These are phyloP conservation scores for Sungouiozyma intestinalis DNA, from an alignment of 805 yeast species.

Conservation along the genomic window DNA sequence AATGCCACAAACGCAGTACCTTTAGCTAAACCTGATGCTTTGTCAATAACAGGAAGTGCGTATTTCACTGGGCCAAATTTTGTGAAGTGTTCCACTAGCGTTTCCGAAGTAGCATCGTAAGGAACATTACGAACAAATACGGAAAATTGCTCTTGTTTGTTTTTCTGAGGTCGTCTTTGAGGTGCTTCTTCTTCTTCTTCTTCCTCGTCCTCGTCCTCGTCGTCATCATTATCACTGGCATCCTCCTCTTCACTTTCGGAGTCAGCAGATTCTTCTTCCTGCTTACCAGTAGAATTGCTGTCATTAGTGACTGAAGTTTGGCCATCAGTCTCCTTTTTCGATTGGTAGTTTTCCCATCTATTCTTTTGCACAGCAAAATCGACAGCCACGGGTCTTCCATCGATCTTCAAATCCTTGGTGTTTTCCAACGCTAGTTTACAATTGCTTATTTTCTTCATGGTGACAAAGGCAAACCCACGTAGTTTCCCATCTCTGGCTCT, in stretches of 20 bases:
- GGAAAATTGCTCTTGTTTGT: conserved; percentile 60
- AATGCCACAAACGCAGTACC: conserved; percentile 97
- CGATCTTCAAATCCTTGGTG: conserved; percentile 64
- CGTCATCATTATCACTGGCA: conserved; percentile 24
- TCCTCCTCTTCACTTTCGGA: conserved; percentile 27
- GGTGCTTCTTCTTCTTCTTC: conserved; percentile 19
- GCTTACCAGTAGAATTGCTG: conserved; percentile 28
- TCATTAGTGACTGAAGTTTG: conserved; percentile 33
- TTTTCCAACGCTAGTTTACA: conserved; percentile 79
- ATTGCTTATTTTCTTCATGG: conserved; percentile 67
- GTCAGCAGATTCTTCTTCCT: conserved; percentile 27
- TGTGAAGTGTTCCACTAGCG: conserved; percentile 63
- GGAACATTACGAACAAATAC: conserved; percentile 89
- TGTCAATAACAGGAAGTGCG: conserved; percentile 89
- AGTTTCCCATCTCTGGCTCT: conserved; percentile 77
- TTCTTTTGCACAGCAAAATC: conserved; percentile 86
- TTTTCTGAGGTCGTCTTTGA: conserved; percentile 29
- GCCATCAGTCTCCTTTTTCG: conserved; percentile 31
- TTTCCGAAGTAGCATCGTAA: conserved; percentile 81
- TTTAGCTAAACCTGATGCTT: conserved; percentile 71
- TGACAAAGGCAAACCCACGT: conserved; percentile 92
- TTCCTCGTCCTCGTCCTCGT: conserved; percentile 27
- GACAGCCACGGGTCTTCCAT: conserved; percentile 86
- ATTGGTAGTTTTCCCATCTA: conserved; percentile 59
- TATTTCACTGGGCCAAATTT: conserved; percentile 82